Conservation (phyloP, 768 basidiomycete species). For the Kwoniella botswanensis region DNA sequence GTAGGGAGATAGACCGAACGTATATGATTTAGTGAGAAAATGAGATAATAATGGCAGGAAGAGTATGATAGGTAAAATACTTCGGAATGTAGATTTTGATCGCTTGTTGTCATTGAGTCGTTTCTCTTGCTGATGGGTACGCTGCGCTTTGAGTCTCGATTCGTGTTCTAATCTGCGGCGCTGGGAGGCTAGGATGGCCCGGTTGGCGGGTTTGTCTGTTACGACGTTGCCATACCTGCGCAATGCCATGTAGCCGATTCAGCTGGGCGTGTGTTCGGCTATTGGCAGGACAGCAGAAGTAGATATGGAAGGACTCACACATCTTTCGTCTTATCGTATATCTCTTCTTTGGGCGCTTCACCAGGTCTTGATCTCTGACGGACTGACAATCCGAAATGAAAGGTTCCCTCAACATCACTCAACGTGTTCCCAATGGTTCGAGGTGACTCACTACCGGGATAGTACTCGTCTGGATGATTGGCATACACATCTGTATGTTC, state of each 20-base stretch:
- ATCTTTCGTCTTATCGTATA: conserved; percentile 38
- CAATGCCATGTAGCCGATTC: background rate
- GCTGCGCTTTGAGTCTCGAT: conserved; percentile 70
- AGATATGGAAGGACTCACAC: conserved; percentile 25
- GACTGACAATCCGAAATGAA: conserved; percentile 2
- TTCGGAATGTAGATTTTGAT: conserved; percentile 5
- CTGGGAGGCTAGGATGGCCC: conserved; percentile 62
- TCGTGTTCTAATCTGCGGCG: conserved; percentile 71
- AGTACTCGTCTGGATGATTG: conserved; percentile 30
- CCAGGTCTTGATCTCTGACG: conserved; percentile 43
- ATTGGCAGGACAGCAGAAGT: background rate
- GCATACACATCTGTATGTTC: conserved; percentile 26
- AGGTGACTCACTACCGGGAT: conserved; percentile 38
- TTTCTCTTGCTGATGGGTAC: conserved; percentile 52
- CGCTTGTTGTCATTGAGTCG: background rate
- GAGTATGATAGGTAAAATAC: conserved; percentile 30
- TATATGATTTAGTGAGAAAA: conserved; percentile 64
- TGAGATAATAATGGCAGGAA: conserved; percentile 55
- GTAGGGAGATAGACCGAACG: conserved; percentile 31
- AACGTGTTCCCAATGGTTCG: background rate
- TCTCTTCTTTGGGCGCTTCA: conserved; percentile 36
- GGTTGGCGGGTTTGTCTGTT: conserved; percentile 63
- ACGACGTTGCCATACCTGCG: conserved; percentile 28
- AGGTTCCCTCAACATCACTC: background rate
- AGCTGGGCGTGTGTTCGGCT: too few species aligned